Conservation (phyloP, 2,329 filamentous ascomycete species). For the Apiospora malaysiana region DNA sequence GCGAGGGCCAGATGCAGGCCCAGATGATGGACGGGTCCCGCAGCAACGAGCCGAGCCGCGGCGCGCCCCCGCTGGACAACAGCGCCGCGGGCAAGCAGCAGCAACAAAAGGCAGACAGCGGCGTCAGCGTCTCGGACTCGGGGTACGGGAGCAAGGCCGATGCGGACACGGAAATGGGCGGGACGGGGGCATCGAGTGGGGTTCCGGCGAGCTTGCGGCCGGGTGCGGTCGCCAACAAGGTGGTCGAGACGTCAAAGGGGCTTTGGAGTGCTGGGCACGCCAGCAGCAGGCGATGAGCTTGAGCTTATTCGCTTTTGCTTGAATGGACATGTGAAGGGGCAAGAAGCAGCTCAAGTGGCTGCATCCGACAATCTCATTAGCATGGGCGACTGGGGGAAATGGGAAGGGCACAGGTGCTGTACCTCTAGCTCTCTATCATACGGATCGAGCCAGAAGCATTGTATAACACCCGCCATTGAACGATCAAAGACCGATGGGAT, state of each 20-base stretch:
- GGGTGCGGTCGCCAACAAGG: constrained; percentile 59
- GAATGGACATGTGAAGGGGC: background rate
- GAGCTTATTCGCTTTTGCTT: too few species aligned
- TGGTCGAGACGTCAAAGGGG: constrained; percentile 69
- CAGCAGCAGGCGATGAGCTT: constrained; percentile 33
- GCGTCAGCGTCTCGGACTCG: constrained; percentile 51
- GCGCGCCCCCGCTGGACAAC: constrained; percentile 39
- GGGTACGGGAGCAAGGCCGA: constrained; percentile 51
- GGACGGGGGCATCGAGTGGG: constrained; percentile 41
- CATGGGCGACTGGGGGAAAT: background rate
- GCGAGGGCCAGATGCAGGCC: constrained; percentile 61
- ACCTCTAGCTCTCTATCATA: background rate
- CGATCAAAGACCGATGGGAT: background rate
- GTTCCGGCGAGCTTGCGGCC: constrained; percentile 61
- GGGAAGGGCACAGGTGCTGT: background rate
- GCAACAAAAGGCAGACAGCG: constrained; percentile 51
- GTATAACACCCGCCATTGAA: constrained; percentile 8
- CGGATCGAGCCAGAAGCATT: background rate
- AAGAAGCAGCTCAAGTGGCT: background rate
- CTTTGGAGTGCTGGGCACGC: constrained; percentile 57
- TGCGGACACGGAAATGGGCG: constrained; percentile 55
- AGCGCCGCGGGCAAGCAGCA: constrained; percentile 30
- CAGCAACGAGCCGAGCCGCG: constrained; percentile 55
- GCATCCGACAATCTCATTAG: background rate
- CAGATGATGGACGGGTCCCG: constrained; percentile 66